A percentile compares a stretch with the other conserved stretches of the same genome.
Evolutionary conservation across 306 rosid species (phyloP).

Genomic region (Begonia fuchsioides): DNA sequence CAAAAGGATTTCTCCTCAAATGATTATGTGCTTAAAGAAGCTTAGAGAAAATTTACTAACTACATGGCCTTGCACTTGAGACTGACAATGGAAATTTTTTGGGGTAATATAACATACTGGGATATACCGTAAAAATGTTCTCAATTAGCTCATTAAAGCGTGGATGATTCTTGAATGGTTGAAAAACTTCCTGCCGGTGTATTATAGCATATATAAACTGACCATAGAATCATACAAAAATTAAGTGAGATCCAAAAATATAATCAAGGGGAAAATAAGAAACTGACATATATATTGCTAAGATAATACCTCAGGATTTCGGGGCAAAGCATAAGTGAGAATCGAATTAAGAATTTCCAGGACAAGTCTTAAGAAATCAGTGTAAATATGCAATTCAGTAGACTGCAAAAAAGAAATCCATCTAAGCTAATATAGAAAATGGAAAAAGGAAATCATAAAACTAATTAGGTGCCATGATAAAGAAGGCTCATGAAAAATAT

Average conservation of each 20-base stretch:
- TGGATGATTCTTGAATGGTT: constrained; percentile 89
- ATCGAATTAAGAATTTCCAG: constrained; percentile 95
- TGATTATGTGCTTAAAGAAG: not conserved
- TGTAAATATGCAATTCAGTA: constrained; percentile 84
- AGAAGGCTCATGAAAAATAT: not conserved
- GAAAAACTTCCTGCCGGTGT: constrained; percentile 98
- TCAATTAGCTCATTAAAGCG: constrained; percentile 90
- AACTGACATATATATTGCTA: constrained; percentile 7
- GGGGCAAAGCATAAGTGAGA: constrained; percentile 87
- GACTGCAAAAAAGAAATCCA: constrained; percentile 44
- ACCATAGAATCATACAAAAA: constrained; percentile 13
- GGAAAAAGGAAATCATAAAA: not conserved
- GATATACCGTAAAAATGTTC: constrained; percentile 73
- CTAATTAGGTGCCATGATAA: not conserved
- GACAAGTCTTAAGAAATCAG: constrained; percentile 96
- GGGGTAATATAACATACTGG: constrained; percentile 1
- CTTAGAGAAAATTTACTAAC: not conserved
- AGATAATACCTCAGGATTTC: constrained; percentile 87
- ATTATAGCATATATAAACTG: constrained; percentile 92
- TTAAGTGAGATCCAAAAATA: not conserved
- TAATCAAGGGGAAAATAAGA: constrained; percentile 7
- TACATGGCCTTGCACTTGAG: constrained; percentile 7
- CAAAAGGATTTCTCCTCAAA: constrained; percentile 7
- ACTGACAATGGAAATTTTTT: not conserved
- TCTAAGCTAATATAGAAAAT: constrained; percentile 16